Evolutionary conservation across 345 rosid species (phyloP).

Genomic region (Syzygium jambos): DNA sequence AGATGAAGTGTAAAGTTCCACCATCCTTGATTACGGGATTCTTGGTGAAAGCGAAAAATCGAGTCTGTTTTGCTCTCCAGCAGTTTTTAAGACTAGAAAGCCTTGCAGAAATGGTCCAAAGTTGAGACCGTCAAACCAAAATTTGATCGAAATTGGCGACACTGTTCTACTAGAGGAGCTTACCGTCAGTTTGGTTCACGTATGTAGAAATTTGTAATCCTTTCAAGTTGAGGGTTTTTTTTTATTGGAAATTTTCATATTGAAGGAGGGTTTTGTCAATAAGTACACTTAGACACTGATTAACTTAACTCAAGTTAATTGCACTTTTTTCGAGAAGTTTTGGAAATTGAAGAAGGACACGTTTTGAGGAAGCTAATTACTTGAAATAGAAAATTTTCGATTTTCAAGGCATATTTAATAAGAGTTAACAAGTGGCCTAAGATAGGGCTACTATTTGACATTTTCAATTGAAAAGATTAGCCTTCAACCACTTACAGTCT

Average conservation of each 20-base stretch:
- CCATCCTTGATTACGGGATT: neutral
- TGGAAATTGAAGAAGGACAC: neutral
- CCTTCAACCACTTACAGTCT: neutral
- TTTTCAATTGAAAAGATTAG: neutral
- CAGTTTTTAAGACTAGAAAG: neutral
- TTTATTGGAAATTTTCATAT: neutral
- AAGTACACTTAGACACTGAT: neutral
- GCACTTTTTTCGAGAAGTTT: neutral
- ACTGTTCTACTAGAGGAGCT: neutral
- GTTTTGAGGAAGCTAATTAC: neutral
- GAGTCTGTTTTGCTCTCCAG: neutral
- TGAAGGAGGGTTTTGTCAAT: neutral
- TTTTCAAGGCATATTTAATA: neutral
- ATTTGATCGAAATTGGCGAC: neutral
- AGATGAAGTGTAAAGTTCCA: neutral
- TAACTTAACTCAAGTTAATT: neutral
- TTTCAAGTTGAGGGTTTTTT: no score
- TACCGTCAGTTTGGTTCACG: neutral
- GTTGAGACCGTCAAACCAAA: neutral
- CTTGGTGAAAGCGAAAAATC: neutral
- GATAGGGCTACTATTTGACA: neutral
- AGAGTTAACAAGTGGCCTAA: neutral
- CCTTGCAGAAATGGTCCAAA: neutral
- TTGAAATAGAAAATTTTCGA: neutral
- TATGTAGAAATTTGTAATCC: neutral